These are phyloP conservation scores for Desmodesmus armatus DNA, from an alignment of 139 green algal species.

Conservation along the genomic window DNA sequence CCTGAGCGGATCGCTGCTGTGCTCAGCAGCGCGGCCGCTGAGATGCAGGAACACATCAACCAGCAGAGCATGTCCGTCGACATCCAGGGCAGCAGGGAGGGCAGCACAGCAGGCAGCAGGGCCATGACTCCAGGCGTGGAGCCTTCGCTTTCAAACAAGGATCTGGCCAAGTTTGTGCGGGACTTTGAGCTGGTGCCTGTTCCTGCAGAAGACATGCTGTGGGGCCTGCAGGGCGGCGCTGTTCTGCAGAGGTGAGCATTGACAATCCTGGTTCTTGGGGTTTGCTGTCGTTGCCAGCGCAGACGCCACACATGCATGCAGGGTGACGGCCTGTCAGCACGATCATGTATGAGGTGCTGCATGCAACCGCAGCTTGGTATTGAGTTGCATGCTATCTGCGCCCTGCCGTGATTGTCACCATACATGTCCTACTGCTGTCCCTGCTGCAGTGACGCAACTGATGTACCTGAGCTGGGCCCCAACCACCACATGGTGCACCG, in stretches of 20 bases:
- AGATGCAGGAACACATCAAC: conserved; percentile 1
- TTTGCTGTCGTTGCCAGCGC: background rate
- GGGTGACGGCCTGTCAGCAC: background rate
- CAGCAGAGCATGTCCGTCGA: background rate
- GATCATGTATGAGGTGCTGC: background rate
- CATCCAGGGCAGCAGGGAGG: background rate
- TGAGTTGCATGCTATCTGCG: background rate
- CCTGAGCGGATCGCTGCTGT: background rate
- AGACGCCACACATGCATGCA: background rate
- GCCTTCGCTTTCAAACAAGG: background rate
- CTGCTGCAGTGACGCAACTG: conserved; percentile 3
- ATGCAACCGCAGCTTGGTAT: background rate
- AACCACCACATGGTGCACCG: background rate
- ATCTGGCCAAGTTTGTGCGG: background rate
- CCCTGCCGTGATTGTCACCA: background rate
- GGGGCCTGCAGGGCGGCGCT: background rate
- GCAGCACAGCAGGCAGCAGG: conserved; percentile 7
- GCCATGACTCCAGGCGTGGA: background rate
- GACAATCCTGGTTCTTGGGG: background rate
- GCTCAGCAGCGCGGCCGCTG: background rate
- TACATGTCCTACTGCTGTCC: background rate
- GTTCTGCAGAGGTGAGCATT: background rate
- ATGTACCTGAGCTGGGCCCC: background rate
- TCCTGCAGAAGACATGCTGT: background rate
- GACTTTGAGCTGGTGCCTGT: conserved; percentile 26